Percentiles rank a stretch among this genome's conserved stretches.
phyloP scores from a whole-genome alignment of 306 rosid species.

The Rosa persica region DNA sequence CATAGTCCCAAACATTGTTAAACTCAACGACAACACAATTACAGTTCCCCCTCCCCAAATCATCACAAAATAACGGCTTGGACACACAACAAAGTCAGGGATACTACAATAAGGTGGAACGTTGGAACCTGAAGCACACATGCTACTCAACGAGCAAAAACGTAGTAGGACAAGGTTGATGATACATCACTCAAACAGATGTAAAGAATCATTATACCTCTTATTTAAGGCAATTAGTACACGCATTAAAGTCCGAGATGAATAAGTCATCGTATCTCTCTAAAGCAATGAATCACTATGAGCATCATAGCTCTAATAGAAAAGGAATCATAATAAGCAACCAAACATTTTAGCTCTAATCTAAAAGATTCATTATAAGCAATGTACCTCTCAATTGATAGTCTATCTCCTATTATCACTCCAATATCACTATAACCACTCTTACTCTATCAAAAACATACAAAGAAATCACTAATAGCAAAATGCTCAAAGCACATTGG shows the following conservation, averaged over 20 bases:
- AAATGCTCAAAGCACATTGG: constrained; percentile 9
- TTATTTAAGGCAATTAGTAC: neutral
- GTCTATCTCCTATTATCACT: neutral
- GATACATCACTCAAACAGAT: neutral
- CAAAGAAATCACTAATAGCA: constrained; percentile 5
- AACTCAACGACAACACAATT: neutral
- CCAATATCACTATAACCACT: neutral
- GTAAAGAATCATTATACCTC: neutral
- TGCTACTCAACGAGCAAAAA: neutral
- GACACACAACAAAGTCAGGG: neutral
- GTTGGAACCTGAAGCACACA: constrained; percentile 7
- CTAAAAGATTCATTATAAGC: neutral
- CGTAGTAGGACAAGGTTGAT: neutral
- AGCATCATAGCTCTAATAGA: neutral
- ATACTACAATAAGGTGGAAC: neutral
- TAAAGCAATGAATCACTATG: neutral
- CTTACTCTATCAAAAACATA: constrained; percentile 20
- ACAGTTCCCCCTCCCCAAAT: neutral
- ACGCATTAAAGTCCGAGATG: neutral
- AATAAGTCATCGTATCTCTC: neutral
- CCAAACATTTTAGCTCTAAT: neutral
- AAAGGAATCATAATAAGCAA: neutral
- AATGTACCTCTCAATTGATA: neutral
- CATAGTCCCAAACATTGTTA: constrained; percentile 16
- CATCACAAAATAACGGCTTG: neutral